Evolutionary conservation across 768 basidiomycete species (phyloP), one percentile per base, ranked within the genome.

Genomic region (Boletus rufocinnamomeus): DNA sequence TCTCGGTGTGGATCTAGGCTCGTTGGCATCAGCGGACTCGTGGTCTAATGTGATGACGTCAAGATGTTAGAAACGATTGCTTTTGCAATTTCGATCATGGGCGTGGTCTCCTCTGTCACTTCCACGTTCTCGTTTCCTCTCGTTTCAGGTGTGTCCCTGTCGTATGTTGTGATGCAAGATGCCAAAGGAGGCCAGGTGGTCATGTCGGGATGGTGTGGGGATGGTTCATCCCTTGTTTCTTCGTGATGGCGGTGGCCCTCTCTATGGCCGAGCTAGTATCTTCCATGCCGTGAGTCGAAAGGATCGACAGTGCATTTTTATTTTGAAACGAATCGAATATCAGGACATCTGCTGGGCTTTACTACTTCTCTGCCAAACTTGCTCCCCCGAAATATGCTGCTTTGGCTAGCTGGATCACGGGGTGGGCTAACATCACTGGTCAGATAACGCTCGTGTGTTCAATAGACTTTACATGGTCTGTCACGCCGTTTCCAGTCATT

Each of bases 181-280:
- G 41, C 21, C 34, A 51, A 54, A 28, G 46, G 32, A 1, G 8
- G 13, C 1, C 51, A 84, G 88, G 88, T 54, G 88, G 88, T 3
- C 88, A 90, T 71, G 86, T 88, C 25, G 88, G 88, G 17, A 84
- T 90, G 80, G 81, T 89, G 21, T 89, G 84, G 75, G 88, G 88
- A 38, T 90, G 88, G 88, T 72, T 89, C 28, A 86, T 89, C 62
- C 88, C 88, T 7, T 80, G 78, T 62, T 73, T 85, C 47, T 89
- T 89, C 59, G 88, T 89, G 28, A 77, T 85, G 75, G 77, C 80
- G 6, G 79, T 89, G 17, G 87, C 88, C 4, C 77, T 85, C 17
- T 86, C 82, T n/a, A 84, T 90, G 79, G 88, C 88, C 4, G 88
- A 90, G 66, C 63, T 90, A 35, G 80, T 84, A 1, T 88, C 88